These are phyloP conservation scores for Filobasidium floriforme DNA, from an alignment of 768 basidiomycete genomes.

Conservation along the genomic window DNA sequence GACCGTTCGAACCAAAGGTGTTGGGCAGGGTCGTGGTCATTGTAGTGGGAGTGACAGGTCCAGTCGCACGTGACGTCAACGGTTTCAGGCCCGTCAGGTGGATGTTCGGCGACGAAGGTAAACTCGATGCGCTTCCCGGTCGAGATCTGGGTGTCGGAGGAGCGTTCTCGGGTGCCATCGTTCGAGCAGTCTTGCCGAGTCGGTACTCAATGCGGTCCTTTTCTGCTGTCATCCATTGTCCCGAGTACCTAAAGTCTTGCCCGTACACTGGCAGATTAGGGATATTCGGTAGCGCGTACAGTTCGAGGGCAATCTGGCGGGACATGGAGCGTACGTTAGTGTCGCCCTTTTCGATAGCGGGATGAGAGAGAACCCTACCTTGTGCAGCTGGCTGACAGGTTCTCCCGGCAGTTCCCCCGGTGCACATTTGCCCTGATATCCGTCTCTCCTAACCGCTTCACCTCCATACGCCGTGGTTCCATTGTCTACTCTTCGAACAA, in stretches of 20 bases:
- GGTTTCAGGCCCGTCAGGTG: conserved; percentile 32
- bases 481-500: conserved; percentile 89
- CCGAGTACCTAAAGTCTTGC: conserved; percentile 24
- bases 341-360: background rate
- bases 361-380: conserved; percentile 49
- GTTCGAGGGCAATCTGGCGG: conserved; percentile 34
- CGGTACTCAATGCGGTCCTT: conserved; percentile 30
- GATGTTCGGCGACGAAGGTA: conserved; percentile 31
- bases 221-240: conserved; percentile 35
- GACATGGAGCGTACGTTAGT: background rate
- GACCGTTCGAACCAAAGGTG: background rate
- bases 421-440: conserved; percentile 42
- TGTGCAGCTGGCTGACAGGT: conserved; percentile 89
- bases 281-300: conserved; percentile 25
- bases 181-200: conserved; percentile 20
- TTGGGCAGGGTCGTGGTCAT: background rate
- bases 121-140: conserved; percentile 5
- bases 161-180: conserved; percentile 9
- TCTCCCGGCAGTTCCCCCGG: conserved; percentile 86
- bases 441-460: conserved; percentile 63
- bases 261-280: conserved; percentile 22
- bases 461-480: conserved; percentile 84
- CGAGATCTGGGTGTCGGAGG: background rate
- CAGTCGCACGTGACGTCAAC: conserved; percentile 34
- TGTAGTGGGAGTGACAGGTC: background rate